A percentile compares a stretch with the other conserved stretches of the same genome.
These are phyloP conservation scores for Brassica balearica DNA, from an alignment of 441 rosid genomes.

Conservation along the genomic window DNA sequence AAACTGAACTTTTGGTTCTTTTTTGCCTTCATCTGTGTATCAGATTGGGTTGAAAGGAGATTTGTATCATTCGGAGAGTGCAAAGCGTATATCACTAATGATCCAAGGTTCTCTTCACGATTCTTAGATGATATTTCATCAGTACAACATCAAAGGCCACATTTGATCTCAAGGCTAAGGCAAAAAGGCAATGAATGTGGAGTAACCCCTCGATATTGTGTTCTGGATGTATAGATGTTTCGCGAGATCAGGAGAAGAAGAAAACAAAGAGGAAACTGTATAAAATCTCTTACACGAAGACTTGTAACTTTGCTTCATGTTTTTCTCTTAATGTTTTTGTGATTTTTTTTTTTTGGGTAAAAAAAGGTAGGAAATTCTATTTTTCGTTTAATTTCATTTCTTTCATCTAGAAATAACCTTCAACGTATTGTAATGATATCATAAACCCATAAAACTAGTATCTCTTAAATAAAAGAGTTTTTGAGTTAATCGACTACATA, in stretches of 20 bases:
- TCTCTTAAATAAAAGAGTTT: conserved; percentile 21
- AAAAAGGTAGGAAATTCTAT: conserved; percentile 34
- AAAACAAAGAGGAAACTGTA: conserved; percentile 32
- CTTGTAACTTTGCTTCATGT: conserved; percentile 38
- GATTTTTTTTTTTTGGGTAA: conserved; percentile 26
- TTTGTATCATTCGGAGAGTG: conserved; percentile 80
- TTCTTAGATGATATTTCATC: conserved; percentile 62
- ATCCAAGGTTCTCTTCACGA: conserved; percentile 89
- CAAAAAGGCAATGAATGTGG: conserved; percentile 26
- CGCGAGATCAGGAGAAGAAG: conserved; percentile 14
- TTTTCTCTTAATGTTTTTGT: conserved; percentile 16
- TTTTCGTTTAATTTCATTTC: conserved; percentile 2
- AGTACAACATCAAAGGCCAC: conserved; percentile 26
- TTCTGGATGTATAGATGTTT: conserved; percentile 40
- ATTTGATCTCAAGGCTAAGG: conserved; percentile 32
- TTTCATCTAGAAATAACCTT: conserved; percentile 1
- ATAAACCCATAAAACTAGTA: conserved; percentile 25
- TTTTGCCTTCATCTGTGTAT: neutral
- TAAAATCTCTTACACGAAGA: conserved; percentile 41
- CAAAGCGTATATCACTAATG: conserved; percentile 84
- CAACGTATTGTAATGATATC: conserved; percentile 24
- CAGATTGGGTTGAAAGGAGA: conserved; percentile 98
- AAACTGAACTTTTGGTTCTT: conserved; percentile 27
- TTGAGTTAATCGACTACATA: conserved; percentile 27
- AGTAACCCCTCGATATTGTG: conserved; percentile 26